These are phyloP conservation scores for Linnemannia elongata DNA, from an alignment of 192 early-diverging fungal genomes.

Conservation along the genomic window DNA sequence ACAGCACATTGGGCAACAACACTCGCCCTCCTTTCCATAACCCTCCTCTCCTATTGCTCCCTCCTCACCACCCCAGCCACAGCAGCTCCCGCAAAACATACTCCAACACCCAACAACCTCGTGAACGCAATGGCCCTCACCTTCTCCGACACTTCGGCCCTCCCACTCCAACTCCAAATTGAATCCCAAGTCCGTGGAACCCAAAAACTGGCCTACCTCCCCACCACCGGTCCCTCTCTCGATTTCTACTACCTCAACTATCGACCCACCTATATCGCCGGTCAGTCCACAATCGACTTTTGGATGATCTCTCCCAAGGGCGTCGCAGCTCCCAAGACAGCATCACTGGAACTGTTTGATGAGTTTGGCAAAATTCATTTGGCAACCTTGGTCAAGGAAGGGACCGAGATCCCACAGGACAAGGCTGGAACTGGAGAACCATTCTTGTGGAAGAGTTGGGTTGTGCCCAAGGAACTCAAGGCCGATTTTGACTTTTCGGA, in stretches of 20 bases:
- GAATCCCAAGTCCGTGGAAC: constrained; percentile 9
- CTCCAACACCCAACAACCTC: neutral
- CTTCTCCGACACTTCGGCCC: neutral
- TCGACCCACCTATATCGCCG: constrained; percentile 13
- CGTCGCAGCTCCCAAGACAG: neutral
- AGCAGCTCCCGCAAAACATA: constrained; percentile 15
- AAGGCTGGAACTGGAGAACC: neutral
- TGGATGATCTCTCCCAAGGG: constrained; percentile 30
- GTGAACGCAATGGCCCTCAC: constrained; percentile 13
- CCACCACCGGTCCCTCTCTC: neutral
- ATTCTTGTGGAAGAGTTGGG: constrained; percentile 25
- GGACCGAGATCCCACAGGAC: neutral
- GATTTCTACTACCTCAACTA: constrained; percentile 34
- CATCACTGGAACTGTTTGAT: constrained; percentile 9
- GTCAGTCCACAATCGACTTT: constrained; percentile 17
- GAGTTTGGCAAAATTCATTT: constrained; percentile 14
- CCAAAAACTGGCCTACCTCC: constrained; percentile 23
- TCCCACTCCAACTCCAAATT: constrained; percentile 21
- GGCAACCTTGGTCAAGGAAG: neutral
- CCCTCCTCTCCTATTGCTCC: neutral
- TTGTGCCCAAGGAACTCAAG: constrained; percentile 3
- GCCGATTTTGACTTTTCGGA: constrained; percentile 22
- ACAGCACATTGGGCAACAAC: neutral
- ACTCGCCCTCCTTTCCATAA: constrained; percentile 6
- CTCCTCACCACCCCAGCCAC: neutral